Evolutionary conservation across 2,329 filamentous ascomycete species (phyloP).

Genomic region (Fusarium hainanense): DNA sequence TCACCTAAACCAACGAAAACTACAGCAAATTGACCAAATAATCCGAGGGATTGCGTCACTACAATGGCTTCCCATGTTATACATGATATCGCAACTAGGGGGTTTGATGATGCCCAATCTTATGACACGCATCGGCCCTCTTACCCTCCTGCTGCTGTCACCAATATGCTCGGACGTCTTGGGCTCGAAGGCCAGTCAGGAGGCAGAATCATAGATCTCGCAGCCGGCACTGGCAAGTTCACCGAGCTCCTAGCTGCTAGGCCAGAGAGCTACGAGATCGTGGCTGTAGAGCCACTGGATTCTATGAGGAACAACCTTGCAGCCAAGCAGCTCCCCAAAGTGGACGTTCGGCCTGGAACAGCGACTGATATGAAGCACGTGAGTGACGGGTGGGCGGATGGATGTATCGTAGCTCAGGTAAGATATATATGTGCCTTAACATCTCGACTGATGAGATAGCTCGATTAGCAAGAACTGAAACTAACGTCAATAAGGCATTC

Average conservation of each 20-base stretch:
- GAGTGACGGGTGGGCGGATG: conserved; percentile 69
- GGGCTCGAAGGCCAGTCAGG: conserved; percentile 58
- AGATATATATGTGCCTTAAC: conserved; percentile 40
- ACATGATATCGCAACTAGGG: conserved; percentile 64
- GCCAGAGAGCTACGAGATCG: conserved; percentile 68
- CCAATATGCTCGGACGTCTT: conserved; percentile 67
- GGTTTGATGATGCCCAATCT: conserved; percentile 71
- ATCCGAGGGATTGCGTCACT: neutral
- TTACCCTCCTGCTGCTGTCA: conserved; percentile 69
- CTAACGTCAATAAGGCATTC: conserved; percentile 55
- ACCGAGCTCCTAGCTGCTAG: conserved; percentile 70
- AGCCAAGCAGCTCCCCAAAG: conserved; percentile 66
- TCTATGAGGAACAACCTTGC: conserved; percentile 72
- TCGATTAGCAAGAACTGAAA: neutral
- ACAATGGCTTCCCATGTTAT: conserved; percentile 51
- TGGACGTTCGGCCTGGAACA: conserved; percentile 67
- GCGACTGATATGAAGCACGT: conserved; percentile 67
- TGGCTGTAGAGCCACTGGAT: conserved; percentile 72
- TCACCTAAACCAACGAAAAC: neutral
- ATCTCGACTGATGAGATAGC: neutral
- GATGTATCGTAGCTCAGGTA: conserved; percentile 75
- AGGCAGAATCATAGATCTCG: conserved; percentile 70
- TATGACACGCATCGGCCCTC: conserved; percentile 78
- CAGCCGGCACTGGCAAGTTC: conserved; percentile 77
- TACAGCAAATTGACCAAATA: neutral